phyloP scores from a whole-genome alignment of 2,329 filamentous ascomycete genomes.

The Atkinsonella hypoxylon region DNA sequence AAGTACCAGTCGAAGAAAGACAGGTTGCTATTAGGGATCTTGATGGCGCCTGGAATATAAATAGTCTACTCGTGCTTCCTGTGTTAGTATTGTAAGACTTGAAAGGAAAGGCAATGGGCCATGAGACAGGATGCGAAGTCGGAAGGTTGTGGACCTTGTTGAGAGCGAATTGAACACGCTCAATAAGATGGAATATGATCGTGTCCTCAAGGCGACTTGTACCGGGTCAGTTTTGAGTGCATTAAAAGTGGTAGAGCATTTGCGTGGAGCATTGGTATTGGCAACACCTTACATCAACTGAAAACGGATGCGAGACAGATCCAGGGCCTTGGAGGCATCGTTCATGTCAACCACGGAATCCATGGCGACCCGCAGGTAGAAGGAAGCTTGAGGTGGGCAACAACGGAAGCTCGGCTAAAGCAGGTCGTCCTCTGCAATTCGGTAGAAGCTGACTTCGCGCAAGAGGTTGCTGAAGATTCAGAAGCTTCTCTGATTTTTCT shows the following conservation, averaged over 20 bases:
- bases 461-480: no score
- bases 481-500: no score
- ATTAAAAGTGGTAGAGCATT: background rate
- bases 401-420: no score
- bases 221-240: background rate
- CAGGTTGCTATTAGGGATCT: constrained; percentile 59
- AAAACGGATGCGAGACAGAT: constrained; percentile 84
- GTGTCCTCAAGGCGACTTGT: constrained; percentile 88
- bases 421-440: no score
- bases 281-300: constrained; percentile 63
- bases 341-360: constrained; percentile 82
- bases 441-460: no score
- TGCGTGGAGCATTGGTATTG: background rate
- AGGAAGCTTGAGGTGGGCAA: background rate
- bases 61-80: constrained; percentile 42
- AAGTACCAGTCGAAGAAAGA: constrained; percentile 94
- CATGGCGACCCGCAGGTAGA: constrained; percentile 41
- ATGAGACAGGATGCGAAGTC: background rate
- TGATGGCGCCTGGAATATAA: constrained; percentile 69
- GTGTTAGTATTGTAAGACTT: background rate
- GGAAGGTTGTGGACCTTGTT: constrained; percentile 39
- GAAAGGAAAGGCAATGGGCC: background rate
- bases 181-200: constrained; percentile 93
- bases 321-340: constrained; percentile 73
- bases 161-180: constrained; percentile 92